Percentiles rank a stretch among this genome's conserved stretches.
Evolutionary conservation across 2,329 filamentous ascomycete species (phyloP).

Genomic region (Ceratocystis smalleyi): DNA sequence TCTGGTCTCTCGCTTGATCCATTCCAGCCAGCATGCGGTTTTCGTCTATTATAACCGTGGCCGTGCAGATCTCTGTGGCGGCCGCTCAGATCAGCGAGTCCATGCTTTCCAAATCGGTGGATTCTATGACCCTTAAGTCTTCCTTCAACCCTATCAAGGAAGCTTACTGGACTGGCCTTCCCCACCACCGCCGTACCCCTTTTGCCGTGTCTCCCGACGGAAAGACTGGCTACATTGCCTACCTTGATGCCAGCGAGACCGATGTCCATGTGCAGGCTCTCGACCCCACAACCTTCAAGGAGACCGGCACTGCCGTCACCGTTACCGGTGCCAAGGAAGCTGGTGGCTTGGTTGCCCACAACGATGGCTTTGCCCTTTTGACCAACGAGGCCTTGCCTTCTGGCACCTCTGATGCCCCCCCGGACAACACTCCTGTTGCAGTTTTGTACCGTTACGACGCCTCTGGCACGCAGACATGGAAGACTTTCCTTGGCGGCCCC

Average conservation of each 20-base stretch:
- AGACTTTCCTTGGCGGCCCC: conserved; percentile 44
- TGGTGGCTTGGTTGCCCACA: conserved; percentile 45
- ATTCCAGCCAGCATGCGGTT: neutral
- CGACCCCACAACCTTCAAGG: conserved; percentile 37
- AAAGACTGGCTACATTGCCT: conserved; percentile 43
- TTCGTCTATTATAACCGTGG: neutral
- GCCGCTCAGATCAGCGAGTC: conserved; percentile 13
- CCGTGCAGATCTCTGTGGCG: conserved; percentile 4
- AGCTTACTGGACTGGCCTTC: conserved; percentile 45
- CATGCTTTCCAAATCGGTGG: conserved; percentile 23
- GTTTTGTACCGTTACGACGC: conserved; percentile 42
- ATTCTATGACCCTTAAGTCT: conserved; percentile 33
- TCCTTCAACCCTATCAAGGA: conserved; percentile 42
- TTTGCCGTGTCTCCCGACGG: conserved; percentile 47
- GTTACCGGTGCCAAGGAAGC: conserved; percentile 41
- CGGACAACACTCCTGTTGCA: conserved; percentile 29
- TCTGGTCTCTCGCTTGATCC: neutral
- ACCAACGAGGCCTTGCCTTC: conserved; percentile 41
- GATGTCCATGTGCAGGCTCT: conserved; percentile 43
- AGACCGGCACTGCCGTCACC: conserved; percentile 36
- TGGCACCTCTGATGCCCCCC: conserved; percentile 30
- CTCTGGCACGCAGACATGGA: conserved; percentile 39
- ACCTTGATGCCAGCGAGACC: conserved; percentile 39
- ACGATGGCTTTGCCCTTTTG: conserved; percentile 48
- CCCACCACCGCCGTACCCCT: conserved; percentile 46